Base-by-base conservation (phyloP, 345 rosid genomes). In the Eucalyptus sp. region DNA sequence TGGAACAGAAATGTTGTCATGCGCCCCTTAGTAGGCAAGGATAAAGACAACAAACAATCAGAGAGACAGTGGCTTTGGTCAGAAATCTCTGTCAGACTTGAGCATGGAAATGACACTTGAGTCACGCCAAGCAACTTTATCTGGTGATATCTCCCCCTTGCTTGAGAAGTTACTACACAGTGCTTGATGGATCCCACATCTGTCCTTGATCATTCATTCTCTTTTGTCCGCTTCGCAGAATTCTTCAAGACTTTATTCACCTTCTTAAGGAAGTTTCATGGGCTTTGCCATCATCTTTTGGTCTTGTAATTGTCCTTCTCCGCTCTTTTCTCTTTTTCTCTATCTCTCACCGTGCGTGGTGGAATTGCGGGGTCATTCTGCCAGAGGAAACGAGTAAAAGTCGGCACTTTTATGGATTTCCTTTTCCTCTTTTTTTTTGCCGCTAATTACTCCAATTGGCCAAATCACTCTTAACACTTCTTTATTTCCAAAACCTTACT, bases 291-390 rank as follows among this genome's bases (percentile, higher is more conserved):
- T n/a, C 83, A 37, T 37, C 27, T 76, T 76, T 20, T 41, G 12
- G 48, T 22, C 83, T 20, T 37, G 46, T 20, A 44, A 76, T 37
- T 41, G 46, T 20, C 83, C 1, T 31, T 66, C 62, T 76, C 46
- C 83, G 7, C 83, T 76, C 48, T 17, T 16, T 31, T 4, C 14
- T 76, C 24, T 9, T 33, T 68, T 68, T 68, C 80, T 64, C 37
- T n/a, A 64, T 64, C 10, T 4, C 18, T 15, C 37, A 5, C 18
- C 37, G 0, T 0, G 4, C 18, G 20, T 3, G 44, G 25, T 76
- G 83, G 83, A 76, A 25, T 37, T 20, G 48, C 1, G 27, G 15
- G 83, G 83, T 76, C 48, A 76, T 76, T 3, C 24, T 37, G 27
- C 13, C 83, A 10, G 22, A 18, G 37, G 46, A 0, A 71, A 20